phyloP scores from a whole-genome alignment of 345 rosid species.

The Hibiscus tridactylites region DNA sequence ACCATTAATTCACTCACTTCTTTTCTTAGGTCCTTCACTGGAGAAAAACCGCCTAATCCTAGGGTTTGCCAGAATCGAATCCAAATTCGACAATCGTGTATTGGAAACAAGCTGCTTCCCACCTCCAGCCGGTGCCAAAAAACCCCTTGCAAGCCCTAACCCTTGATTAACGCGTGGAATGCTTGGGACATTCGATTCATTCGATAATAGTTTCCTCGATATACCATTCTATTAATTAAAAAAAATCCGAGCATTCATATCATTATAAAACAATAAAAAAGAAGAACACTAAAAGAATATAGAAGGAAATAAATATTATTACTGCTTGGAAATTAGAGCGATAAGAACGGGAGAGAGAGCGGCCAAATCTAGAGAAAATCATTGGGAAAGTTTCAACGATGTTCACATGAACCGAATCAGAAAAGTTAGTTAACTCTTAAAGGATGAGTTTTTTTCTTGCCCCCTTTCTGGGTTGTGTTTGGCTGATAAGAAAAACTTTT shows the following conservation, averaged over 20 bases:
- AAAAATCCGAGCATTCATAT: neutral
- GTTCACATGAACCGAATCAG: constrained; percentile 6
- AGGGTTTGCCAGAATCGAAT: constrained; percentile 27
- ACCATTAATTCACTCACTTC: constrained; percentile 23
- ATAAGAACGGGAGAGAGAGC: constrained; percentile 18
- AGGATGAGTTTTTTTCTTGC: neutral
- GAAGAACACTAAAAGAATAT: neutral
- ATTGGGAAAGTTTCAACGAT: constrained; percentile 2
- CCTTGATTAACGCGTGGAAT: constrained; percentile 18
- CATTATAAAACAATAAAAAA: neutral
- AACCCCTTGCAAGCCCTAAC: constrained; percentile 23
- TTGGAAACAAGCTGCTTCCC: constrained; percentile 23
- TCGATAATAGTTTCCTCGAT: constrained; percentile 1
- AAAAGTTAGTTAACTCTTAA: neutral
- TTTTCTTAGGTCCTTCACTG: constrained; percentile 26
- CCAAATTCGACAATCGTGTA: constrained; percentile 16
- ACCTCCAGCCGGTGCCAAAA: constrained; percentile 21
- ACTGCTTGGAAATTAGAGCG: constrained; percentile 20
- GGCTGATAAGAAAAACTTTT: neutral
- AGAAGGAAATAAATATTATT: neutral
- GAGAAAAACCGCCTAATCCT: constrained; percentile 27
- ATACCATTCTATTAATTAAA: constrained; percentile 14
- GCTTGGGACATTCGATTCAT: constrained; percentile 4
- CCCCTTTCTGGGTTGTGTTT: neutral
- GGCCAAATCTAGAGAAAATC: constrained; percentile 26